phyloP scores from a whole-genome alignment of 495 filamentous ascomycete species.

The Neurospora sp. region DNA sequence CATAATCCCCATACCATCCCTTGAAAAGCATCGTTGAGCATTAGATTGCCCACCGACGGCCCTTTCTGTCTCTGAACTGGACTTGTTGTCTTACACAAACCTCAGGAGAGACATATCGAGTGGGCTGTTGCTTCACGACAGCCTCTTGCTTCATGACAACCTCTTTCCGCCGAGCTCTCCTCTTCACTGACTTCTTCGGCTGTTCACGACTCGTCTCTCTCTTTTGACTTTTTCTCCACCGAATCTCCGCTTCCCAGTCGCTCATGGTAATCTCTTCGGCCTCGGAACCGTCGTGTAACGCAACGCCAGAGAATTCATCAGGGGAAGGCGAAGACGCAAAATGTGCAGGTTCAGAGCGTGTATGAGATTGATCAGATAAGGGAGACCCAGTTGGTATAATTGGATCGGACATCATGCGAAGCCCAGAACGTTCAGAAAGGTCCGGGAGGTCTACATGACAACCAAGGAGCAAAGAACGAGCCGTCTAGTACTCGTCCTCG shows the following conservation, averaged over 20 bases:
- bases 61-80: not conserved
- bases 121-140: not conserved
- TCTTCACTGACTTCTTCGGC: not conserved
- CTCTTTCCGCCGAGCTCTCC: too few relatives aligned
- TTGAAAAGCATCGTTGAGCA: not conserved
- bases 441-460: not conserved
- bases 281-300: not conserved
- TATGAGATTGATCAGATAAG: not conserved
- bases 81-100: not conserved
- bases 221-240: not conserved
- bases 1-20: not conserved
- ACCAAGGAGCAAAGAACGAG: not conserved
- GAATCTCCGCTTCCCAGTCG: not conserved
- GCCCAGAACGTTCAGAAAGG: not conserved
- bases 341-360: not conserved
- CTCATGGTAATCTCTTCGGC: not conserved
- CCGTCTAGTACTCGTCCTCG: conserved; percentile 15
- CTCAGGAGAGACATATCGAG: not conserved
- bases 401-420: not conserved
- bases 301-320: not conserved
- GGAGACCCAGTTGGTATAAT: not conserved
- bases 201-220: not conserved
- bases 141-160: not conserved
- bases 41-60: not conserved
- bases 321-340: not conserved